Base-by-base conservation (phyloP, 768 basidiomycete species). In the Lactarius evosmus region DNA sequence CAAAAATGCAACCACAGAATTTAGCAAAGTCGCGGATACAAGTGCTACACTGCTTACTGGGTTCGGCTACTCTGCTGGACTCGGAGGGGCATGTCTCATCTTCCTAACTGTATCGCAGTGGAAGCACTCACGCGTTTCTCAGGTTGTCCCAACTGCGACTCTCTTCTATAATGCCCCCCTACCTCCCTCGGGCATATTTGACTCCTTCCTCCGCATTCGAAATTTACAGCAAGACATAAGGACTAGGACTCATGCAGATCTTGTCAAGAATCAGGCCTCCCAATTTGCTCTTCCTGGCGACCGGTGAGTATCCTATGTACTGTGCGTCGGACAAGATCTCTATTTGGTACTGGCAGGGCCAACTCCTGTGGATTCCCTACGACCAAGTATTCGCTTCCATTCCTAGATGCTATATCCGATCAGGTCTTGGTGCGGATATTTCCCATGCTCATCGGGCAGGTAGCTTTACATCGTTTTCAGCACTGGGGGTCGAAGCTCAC, bases 101-200 rank as follows among this genome's bases (percentile, higher is more conserved):
- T 19, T 41, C 50, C n/a, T 46, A 2, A 38, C 69, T 12, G 46
- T 25, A 57, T 62, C 1, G 69, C 69, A 82, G 55, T 74, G 76
- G 6, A 75, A 78, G 2, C 80, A 76, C 25, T 78, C 52, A 29
- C n/a, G 59, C 25, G 16, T 7, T 6, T 50, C 4, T 1, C 19
- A 46, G 33, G 49, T 40, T 27, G 12, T 12, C 14, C 2, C 29
- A 7, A 11, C 7, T n/a, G 34, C 30, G 0, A 44, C 9, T 30
- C 4, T 85, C n/a, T 86, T 85, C 71, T 85, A 86, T 67, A 80
- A 85, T 67, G 82, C 68, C 0, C 83, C 83, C 19, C 74, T 65
- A 0, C 77, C 77, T 2, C 81, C 80, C 0, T 17, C 55, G 70
- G 1, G 81, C 78, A 74, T 80, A 9, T 83, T 82, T 58, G 81